Percentiles rank a stretch among this genome's conserved stretches.
Evolutionary conservation across 768 basidiomycete species (phyloP).

Genomic region (Hydnomerulius pinastri): DNA sequence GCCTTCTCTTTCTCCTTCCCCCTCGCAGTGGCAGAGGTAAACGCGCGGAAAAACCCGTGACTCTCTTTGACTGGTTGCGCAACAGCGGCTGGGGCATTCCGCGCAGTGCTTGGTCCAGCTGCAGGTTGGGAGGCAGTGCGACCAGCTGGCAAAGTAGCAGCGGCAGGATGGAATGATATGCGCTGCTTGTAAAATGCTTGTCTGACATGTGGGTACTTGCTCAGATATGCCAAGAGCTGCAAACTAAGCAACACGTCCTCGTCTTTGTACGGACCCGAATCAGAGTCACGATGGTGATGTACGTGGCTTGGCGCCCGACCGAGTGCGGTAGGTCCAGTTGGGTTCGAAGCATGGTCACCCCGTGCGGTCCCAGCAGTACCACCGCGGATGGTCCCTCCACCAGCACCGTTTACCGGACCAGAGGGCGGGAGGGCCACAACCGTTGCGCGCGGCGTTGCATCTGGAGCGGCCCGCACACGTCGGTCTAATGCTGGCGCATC

Average conservation of each 20-base stretch:
- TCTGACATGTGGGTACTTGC: conserved; percentile 96
- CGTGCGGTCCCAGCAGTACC: conserved; percentile 14
- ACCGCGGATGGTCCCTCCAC: conserved; percentile 17
- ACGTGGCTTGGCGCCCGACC: conserved; percentile 33
- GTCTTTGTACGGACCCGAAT: conserved; percentile 79
- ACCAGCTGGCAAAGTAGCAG: conserved; percentile 41
- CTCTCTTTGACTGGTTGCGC: conserved; percentile 33
- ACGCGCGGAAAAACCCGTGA: conserved; percentile 47
- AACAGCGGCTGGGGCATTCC: conserved; percentile 4
- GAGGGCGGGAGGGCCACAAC: conserved; percentile 53
- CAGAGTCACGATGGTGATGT: conserved; percentile 41
- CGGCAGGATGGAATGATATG: conserved; percentile 79
- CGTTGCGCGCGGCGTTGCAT: conserved; percentile 66
- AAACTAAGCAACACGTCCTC: conserved; percentile 91
- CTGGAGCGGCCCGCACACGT: conserved; percentile 46
- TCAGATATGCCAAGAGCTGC: conserved; percentile 93
- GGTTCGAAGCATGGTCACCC: conserved; percentile 15
- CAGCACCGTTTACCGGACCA: conserved; percentile 10
- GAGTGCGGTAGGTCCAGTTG: conserved; percentile 14
- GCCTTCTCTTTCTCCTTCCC: conserved; percentile 51
- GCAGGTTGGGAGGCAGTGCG: conserved; percentile 26
- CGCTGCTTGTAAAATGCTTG: conserved; percentile 93
- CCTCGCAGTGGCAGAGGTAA: conserved; percentile 43
- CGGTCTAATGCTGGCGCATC: conserved; percentile 29
- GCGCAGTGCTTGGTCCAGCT: conserved; percentile 28